These are phyloP conservation scores for Paramecium bursaria DNA, from an alignment of 73 alveolate species.

Conservation along the genomic window DNA sequence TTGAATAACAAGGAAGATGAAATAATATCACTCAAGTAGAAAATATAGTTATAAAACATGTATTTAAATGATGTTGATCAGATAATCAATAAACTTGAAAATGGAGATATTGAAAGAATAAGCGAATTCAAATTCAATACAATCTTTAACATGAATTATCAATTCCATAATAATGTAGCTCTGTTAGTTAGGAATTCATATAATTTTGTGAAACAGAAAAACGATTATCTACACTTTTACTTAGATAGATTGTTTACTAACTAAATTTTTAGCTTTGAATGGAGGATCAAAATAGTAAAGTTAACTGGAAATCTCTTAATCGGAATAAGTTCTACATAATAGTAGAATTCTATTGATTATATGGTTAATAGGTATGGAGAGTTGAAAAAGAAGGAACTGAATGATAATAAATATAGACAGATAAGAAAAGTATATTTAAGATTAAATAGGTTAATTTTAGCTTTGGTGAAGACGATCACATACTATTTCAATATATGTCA, in stretches of 20 bases:
- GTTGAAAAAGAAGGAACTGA: conserved; percentile 26
- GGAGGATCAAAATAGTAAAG: not conserved
- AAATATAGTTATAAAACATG: too few species aligned
- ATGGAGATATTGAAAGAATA: conserved; percentile 1
- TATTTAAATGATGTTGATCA: not conserved
- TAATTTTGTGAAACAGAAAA: conserved; percentile 3
- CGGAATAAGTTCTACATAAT: conserved; percentile 25
- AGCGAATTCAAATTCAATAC: conserved; percentile 16
- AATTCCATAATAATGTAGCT: conserved; percentile 3
- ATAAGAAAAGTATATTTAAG: conserved; percentile 49
- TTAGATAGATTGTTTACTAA: not conserved
- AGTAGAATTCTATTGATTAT: conserved; percentile 28
- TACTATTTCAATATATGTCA: conserved; percentile 1
- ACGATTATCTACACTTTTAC: conserved; percentile 33
- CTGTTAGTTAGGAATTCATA: conserved; percentile 22
- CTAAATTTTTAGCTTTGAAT: conserved; percentile 6
- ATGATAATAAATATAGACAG: conserved; percentile 25
- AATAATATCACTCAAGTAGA: too few species aligned
- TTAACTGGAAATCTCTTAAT: conserved; percentile 28
- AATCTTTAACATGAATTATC: not conserved
- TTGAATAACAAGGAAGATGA: too few species aligned
- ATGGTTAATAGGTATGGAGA: conserved; percentile 44
- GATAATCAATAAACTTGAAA: not conserved
- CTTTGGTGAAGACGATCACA: conserved; percentile 39
- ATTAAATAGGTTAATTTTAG: too few species aligned